These are phyloP conservation scores for Arabidopsis arenosa DNA, from an alignment of 345 rosid genomes.

Conservation along the genomic window DNA sequence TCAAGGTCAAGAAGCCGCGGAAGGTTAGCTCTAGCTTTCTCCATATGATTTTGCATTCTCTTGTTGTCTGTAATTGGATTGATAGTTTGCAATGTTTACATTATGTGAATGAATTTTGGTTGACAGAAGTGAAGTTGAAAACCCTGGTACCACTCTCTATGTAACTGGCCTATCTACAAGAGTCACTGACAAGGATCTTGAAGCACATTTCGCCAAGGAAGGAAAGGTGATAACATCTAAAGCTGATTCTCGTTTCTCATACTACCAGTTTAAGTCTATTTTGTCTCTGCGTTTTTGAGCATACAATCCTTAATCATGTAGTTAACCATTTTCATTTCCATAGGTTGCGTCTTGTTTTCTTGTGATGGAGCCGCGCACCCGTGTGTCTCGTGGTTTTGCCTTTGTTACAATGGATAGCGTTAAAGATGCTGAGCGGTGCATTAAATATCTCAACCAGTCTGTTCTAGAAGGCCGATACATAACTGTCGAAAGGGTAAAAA, in stretches of 20 bases:
- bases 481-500: slow-evolving; percentile 94
- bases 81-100: neutral
- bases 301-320: slow-evolving; percentile 7
- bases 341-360: slow-evolving; percentile 93
- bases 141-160: slow-evolving; percentile 88
- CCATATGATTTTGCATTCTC: neutral
- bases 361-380: slow-evolving; percentile 93
- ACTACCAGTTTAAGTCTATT: neutral
- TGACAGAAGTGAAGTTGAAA: slow-evolving; percentile 55
- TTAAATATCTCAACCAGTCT: slow-evolving; percentile 96
- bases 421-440: slow-evolving; percentile 89
- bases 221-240: slow-evolving; percentile 71
- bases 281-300: neutral
- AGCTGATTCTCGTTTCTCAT: neutral
- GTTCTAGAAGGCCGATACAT: slow-evolving; percentile 94
- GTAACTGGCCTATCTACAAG: slow-evolving; percentile 96
- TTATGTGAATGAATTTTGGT: slow-evolving; percentile 15
- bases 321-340: slow-evolving; percentile 25
- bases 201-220: slow-evolving; percentile 94
- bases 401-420: slow-evolving; percentile 80
- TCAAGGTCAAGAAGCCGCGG: slow-evolving; percentile 86
- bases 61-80: neutral
- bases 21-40: slow-evolving; percentile 57
- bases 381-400: slow-evolving; percentile 96
- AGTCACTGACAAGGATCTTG: slow-evolving; percentile 86